These are phyloP conservation scores for Tolypocladium album DNA, from an alignment of 2,329 filamentous ascomycete species.

Conservation along the genomic window DNA sequence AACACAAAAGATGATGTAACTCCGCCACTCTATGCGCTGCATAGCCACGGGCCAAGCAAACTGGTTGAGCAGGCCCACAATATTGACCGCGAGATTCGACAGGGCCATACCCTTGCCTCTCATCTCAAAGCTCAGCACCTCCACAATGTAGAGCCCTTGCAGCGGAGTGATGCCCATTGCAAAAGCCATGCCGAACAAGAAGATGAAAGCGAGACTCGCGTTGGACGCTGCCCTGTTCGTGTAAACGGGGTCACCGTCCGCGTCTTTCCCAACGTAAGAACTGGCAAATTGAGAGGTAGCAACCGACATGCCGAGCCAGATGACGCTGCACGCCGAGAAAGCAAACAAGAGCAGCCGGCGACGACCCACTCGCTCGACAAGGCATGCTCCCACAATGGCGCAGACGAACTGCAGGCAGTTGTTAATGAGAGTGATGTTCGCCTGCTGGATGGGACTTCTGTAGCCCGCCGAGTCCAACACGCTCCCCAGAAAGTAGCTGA, in stretches of 20 bases:
- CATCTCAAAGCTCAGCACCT: background rate
- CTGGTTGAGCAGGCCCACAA: background rate
- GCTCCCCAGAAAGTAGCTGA: background rate
- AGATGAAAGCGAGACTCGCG: background rate
- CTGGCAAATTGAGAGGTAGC: background rate
- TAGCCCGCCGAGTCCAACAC: background rate
- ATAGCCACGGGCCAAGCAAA: background rate
- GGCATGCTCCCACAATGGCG: background rate
- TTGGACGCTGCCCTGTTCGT: background rate
- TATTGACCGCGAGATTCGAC: background rate
- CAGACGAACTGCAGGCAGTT: background rate
- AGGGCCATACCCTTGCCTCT: background rate
- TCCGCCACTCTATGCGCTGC: background rate
- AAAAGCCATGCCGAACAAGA: background rate
- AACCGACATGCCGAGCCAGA: background rate
- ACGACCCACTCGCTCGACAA: background rate
- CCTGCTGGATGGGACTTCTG: background rate
- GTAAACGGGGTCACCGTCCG: background rate
- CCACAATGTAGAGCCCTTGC: background rate
- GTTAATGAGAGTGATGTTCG: background rate
- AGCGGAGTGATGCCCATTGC: background rate
- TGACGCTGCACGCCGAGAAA: background rate
- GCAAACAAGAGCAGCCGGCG: background rate
- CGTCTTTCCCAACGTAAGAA: background rate
- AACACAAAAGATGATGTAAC: background rate